phyloP scores from a whole-genome alignment of 164 flowering plant genomes.

The Dillenia turbinata region DNA sequence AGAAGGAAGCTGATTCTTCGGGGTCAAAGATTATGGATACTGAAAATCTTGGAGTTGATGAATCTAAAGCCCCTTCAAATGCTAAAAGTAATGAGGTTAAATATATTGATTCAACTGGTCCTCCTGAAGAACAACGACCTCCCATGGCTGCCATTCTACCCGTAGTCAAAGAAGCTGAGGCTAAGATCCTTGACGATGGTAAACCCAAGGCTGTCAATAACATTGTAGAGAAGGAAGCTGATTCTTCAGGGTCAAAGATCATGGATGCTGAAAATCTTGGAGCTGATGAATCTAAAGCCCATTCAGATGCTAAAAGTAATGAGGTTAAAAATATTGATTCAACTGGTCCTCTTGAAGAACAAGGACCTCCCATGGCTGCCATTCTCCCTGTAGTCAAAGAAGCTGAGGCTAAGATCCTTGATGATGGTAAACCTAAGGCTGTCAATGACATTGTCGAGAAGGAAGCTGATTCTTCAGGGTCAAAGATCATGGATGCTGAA shows the following conservation, averaged over 20 bases:
- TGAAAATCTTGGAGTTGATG: slow-evolving; percentile 9
- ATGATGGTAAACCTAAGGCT: slow-evolving; percentile 2
- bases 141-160: slow-evolving; percentile 5
- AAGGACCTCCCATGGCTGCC: slow-evolving; percentile 12
- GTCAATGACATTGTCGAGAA: slow-evolving; percentile 8
- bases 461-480: slow-evolving; percentile 15
- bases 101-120: slow-evolving; percentile 7
- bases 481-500: slow-evolving; percentile 10
- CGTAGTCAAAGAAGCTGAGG: background rate
- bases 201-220: slow-evolving; percentile 9
- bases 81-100: background rate
- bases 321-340: slow-evolving; percentile 9
- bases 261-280: background rate
- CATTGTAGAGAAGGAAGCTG: slow-evolving; percentile 10
- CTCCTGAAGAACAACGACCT: slow-evolving; percentile 14
- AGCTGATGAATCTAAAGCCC: slow-evolving; percentile 7
- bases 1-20: slow-evolving; percentile 11
- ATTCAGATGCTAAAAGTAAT: slow-evolving; percentile 2
- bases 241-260: slow-evolving; percentile 10
- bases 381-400: background rate
- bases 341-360: slow-evolving; percentile 12
- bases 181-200: background rate
- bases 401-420: slow-evolving; percentile 1
- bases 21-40: slow-evolving; percentile 3
- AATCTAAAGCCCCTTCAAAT: slow-evolving; percentile 6